A percentile compares a stretch with the other conserved stretches of the same genome.
Conservation (phyloP, 306 rosid species). For the Acacia crassicarpa region DNA sequence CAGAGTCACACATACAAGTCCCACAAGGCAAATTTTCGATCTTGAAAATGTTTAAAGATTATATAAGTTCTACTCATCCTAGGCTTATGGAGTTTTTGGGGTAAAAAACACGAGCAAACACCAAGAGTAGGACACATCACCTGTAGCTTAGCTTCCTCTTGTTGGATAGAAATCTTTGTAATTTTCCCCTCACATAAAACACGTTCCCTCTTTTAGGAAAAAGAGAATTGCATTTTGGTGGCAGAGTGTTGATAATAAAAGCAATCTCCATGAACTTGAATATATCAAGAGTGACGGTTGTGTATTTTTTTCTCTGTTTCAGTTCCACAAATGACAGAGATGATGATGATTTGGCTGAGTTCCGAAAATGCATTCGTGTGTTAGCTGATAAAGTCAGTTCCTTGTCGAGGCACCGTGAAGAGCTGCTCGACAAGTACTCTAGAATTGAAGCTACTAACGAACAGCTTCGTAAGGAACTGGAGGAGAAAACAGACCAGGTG, state of each 20-base stretch:
- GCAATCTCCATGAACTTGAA: not conserved
- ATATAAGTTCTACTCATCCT: too few relatives aligned
- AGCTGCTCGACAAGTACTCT: conserved; percentile 69
- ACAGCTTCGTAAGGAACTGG: conserved; percentile 80
- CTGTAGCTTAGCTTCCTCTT: too few relatives aligned
- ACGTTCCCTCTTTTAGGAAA: not conserved
- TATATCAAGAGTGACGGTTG: conserved; percentile 13
- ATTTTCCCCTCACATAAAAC: not conserved
- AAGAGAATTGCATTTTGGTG: not conserved
- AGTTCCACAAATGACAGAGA: conserved; percentile 81
- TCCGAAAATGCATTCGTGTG: conserved; percentile 70
- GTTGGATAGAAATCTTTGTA: not conserved
- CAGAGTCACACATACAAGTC: too few relatives aligned
- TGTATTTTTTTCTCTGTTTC: conserved; percentile 40
- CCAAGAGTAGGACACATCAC: too few relatives aligned
- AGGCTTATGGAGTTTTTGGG: too few relatives aligned
- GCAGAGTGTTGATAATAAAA: conserved; percentile 5
- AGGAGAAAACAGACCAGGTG: conserved; percentile 79
- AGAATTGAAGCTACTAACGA: conserved; percentile 76
- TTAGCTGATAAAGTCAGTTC: conserved; percentile 74
- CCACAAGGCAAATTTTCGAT: too few relatives aligned
- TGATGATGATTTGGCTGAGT: conserved; percentile 80
- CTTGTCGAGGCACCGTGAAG: conserved; percentile 81
- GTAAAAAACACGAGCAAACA: too few relatives aligned
- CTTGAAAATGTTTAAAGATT: too few relatives aligned